phyloP scores from a whole-genome alignment of 495 filamentous ascomycete species.

The Penicillium diatomitis region DNA sequence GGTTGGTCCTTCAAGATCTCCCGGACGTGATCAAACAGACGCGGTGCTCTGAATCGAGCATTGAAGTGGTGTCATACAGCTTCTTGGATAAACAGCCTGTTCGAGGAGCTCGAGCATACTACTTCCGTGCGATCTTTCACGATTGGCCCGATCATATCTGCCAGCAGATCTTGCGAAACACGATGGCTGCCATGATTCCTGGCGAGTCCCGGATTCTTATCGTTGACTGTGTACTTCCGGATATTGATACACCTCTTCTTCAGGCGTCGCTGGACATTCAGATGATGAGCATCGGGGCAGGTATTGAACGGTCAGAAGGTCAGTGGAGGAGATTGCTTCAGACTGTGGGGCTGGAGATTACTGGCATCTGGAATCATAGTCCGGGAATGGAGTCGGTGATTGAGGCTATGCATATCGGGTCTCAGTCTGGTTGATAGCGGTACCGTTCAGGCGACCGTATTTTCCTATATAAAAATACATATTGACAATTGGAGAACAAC shows the following conservation, averaged over 20 bases:
- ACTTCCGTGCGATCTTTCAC: constrained; percentile 38
- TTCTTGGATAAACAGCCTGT: constrained; percentile 29
- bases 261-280: constrained; percentile 34
- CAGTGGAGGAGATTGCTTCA: constrained; percentile 29
- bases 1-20: constrained; percentile 25
- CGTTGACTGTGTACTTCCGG: constrained; percentile 30
- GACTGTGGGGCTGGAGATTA: constrained; percentile 25
- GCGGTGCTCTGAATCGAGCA: constrained; percentile 4
- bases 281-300: constrained; percentile 37
- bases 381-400: constrained; percentile 31
- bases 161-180: constrained; percentile 26
- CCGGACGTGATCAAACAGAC: constrained; percentile 20
- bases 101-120: constrained; percentile 29
- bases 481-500: no score
- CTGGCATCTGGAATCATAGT: constrained; percentile 23
- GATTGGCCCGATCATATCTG: constrained; percentile 37
- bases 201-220: constrained; percentile 31
- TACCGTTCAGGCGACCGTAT: no score
- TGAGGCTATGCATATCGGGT: constrained; percentile 9
- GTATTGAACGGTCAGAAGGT: constrained; percentile 28
- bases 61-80: constrained; percentile 26
- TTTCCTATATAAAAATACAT: no score
- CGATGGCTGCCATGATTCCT: constrained; percentile 26
- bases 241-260: constrained; percentile 22
- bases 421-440: no score